Evolutionary conservation across 176 grass and related monocot species (phyloP).

Genomic region (Guadua angustifolia): DNA sequence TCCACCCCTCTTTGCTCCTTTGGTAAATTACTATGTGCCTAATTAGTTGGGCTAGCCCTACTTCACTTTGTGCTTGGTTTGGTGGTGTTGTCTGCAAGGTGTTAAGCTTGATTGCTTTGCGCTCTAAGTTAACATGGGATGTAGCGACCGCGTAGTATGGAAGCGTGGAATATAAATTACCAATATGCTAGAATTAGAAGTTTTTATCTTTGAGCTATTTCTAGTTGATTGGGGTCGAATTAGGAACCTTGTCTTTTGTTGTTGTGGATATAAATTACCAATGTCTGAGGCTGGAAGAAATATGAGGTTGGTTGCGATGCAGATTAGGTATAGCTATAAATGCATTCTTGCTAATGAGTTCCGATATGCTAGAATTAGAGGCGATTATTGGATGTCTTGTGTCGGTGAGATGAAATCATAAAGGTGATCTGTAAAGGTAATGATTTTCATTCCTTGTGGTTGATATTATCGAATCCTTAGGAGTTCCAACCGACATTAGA

Average conservation of each 20-base stretch:
- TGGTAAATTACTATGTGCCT: too few species aligned
- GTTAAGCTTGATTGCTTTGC: conserved; percentile 31
- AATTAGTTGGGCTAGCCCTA: not conserved
- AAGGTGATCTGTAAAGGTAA: too few species aligned
- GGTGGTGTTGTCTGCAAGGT: not conserved
- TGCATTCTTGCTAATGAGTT: not conserved
- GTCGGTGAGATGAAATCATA: too few species aligned
- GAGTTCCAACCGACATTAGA: too few species aligned
- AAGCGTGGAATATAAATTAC: too few species aligned
- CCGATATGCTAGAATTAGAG: not conserved
- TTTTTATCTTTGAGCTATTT: not conserved
- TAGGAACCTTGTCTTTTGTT: not conserved
- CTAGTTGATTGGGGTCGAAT: not conserved
- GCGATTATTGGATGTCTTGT: too few species aligned
- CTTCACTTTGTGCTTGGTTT: not conserved
- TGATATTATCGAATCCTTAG: too few species aligned
- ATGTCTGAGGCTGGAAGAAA: not conserved
- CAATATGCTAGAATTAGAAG: too few species aligned
- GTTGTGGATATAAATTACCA: not conserved
- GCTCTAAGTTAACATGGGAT: not conserved
- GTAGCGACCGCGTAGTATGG: not conserved
- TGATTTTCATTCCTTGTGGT: too few species aligned
- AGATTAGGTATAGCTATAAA: not conserved
- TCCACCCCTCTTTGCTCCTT: too few species aligned
- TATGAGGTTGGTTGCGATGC: not conserved